These are phyloP conservation scores for Pseudonectria foliicola DNA, from an alignment of 2,329 filamentous ascomycete species.

Conservation along the genomic window DNA sequence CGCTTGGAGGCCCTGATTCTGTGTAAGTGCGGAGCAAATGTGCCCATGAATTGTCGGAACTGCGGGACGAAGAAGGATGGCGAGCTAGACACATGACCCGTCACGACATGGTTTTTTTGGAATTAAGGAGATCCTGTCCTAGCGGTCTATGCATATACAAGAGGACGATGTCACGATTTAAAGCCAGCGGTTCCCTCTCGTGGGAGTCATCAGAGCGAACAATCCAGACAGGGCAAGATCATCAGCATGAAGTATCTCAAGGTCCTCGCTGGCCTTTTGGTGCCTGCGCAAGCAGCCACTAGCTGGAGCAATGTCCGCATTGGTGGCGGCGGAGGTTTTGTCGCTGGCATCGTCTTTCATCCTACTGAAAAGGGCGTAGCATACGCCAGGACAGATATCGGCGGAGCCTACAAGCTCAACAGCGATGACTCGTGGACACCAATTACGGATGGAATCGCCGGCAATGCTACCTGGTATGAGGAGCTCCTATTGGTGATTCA, in stretches of 20 bases:
- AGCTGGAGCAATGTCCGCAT: constrained; percentile 44
- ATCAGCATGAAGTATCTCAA: constrained; percentile 5
- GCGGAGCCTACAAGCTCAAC: constrained; percentile 49
- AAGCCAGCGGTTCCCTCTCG: no score
- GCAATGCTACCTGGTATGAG: constrained; percentile 37
- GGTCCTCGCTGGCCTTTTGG: constrained; percentile 10
- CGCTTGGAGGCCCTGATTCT: no score
- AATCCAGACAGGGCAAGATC: not conserved
- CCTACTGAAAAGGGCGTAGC: constrained; percentile 35
- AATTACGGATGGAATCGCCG: constrained; percentile 40
- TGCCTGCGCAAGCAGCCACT: constrained; percentile 26
- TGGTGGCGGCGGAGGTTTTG: constrained; percentile 51
- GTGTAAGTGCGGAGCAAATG: no score
- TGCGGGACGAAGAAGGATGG: no score
- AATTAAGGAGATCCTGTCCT: no score
- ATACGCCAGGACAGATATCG: constrained; percentile 51
- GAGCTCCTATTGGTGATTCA: not conserved
- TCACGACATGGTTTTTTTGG: no score
- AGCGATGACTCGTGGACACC: constrained; percentile 34
- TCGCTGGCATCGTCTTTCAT: constrained; percentile 51
- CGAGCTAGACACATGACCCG: no score
- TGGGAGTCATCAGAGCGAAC: no score
- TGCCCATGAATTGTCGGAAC: no score
- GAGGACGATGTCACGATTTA: no score
- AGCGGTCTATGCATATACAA: no score